phyloP scores from a whole-genome alignment of 805 yeast genomes.

The Spathaspora arborariae region DNA sequence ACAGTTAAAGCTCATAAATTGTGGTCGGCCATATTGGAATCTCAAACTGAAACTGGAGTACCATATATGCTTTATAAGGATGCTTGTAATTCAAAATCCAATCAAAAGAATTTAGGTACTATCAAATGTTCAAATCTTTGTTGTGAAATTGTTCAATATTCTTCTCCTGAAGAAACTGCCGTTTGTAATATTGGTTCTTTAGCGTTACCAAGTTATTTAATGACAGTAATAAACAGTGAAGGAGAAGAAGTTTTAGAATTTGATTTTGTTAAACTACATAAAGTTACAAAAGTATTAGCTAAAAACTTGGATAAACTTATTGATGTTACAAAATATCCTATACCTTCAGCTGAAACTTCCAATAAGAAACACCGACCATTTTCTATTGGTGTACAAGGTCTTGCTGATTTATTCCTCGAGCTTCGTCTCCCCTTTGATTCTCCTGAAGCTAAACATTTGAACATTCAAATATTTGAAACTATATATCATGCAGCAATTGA shows the following conservation, averaged over 20 bases:
- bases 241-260: constrained; percentile 49
- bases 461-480: constrained; percentile 88
- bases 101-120: constrained; percentile 88
- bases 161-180: constrained; percentile 89
- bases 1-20: constrained; percentile 82
- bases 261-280: constrained; percentile 73
- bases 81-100: constrained; percentile 80
- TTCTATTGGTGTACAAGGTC: constrained; percentile 98
- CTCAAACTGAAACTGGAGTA: constrained; percentile 95
- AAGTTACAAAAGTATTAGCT: constrained; percentile 71
- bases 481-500: constrained; percentile 92
- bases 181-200: constrained; percentile 93
- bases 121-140: constrained; percentile 93
- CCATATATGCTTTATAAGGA: constrained; percentile 95
- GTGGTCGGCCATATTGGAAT: constrained; percentile 84
- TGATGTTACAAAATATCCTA: constrained; percentile 84
- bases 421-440: constrained; percentile 87
- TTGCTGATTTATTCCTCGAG: constrained; percentile 83
- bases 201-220: constrained; percentile 77
- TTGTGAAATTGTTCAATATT: constrained; percentile 90
- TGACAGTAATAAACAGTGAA: constrained; percentile 17
- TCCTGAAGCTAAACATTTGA: constrained; percentile 67
- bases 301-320: constrained; percentile 79
- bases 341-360: constrained; percentile 67
- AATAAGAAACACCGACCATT: constrained; percentile 86